A percentile compares a stretch with the other conserved stretches of the same genome.
phyloP scores from a whole-genome alignment of 768 basidiomycete species.

The Porphyrellus cyaneotinctus region DNA sequence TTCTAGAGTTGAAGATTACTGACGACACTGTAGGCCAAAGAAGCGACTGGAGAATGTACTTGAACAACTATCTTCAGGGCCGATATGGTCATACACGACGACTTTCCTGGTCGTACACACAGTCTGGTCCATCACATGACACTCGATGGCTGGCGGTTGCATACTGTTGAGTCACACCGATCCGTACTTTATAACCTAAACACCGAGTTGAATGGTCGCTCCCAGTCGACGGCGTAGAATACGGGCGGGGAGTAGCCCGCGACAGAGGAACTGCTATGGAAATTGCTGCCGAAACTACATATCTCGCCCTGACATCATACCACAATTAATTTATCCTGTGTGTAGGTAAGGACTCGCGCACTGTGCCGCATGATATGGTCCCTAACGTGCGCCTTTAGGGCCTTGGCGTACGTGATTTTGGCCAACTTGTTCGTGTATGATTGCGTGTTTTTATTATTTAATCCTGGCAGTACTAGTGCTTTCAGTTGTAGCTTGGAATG shows the following conservation, averaged over 20 bases:
- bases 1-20: background rate
- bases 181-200: background rate
- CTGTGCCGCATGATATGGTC: background rate
- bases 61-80: conserved; percentile 31
- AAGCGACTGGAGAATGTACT: conserved; percentile 27
- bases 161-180: conserved; percentile 19
- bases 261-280: conserved; percentile 31
- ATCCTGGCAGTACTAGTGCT: background rate
- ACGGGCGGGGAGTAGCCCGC: conserved; percentile 25
- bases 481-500: conserved; percentile 2
- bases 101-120: conserved; percentile 22
- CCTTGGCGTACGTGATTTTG: background rate
- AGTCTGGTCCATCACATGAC: conserved; percentile 22
- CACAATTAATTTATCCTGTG: conserved; percentile 12
- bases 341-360: conserved; percentile 3
- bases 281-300: conserved; percentile 25
- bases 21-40: conserved; percentile 13
- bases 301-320: conserved; percentile 21
- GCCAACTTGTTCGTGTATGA: background rate
- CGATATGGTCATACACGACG: conserved; percentile 29
- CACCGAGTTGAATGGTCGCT: background rate
- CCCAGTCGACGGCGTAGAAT: conserved; percentile 26
- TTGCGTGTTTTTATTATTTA: background rate
- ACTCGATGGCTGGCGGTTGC: conserved; percentile 24
- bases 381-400: background rate